Conservation (phyloP, 2,329 filamentous ascomycete species). For the Ascocoryne sarcoides region DNA sequence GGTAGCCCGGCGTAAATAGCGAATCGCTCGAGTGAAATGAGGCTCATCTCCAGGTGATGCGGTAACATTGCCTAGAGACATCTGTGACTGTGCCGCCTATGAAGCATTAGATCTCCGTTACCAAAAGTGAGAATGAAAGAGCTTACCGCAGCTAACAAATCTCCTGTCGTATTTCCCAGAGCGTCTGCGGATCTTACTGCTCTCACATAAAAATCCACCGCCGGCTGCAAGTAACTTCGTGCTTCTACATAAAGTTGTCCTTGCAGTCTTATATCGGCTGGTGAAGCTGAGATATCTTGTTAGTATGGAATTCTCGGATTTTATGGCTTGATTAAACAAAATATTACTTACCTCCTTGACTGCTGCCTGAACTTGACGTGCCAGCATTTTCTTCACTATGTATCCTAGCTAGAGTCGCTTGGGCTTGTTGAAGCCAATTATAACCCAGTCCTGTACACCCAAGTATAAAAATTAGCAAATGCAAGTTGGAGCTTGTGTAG, state of each 20-base stretch:
- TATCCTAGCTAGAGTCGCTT: conserved; percentile 39
- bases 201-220: conserved; percentile 40
- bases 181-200: conserved; percentile 36
- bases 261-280: conserved; percentile 26
- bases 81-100: conserved; percentile 42
- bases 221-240: conserved; percentile 40
- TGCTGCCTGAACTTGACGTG: conserved; percentile 19
- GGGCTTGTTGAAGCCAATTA: conserved; percentile 43
- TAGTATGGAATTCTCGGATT: conserved; percentile 22
- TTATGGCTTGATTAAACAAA: not conserved
- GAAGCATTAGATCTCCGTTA: conserved; percentile 1
- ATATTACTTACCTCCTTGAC: conserved; percentile 11
- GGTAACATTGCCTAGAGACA: conserved; percentile 43
- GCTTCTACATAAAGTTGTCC: conserved; percentile 41
- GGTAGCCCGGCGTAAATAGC: conserved; percentile 35
- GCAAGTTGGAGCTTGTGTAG: too few relatives aligned
- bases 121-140: not conserved
- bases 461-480: not conserved
- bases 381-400: conserved; percentile 34
- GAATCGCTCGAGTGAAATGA: conserved; percentile 38
- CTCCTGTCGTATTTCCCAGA: conserved; percentile 32
- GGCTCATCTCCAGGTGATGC: conserved; percentile 34
- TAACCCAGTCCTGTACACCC: conserved; percentile 8
- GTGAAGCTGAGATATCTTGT: conserved; percentile 22
- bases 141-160: conserved; percentile 37